phyloP scores from a whole-genome alignment of 1,284 basidiomycete species.

The Tetrapyrgos nigripes region DNA sequence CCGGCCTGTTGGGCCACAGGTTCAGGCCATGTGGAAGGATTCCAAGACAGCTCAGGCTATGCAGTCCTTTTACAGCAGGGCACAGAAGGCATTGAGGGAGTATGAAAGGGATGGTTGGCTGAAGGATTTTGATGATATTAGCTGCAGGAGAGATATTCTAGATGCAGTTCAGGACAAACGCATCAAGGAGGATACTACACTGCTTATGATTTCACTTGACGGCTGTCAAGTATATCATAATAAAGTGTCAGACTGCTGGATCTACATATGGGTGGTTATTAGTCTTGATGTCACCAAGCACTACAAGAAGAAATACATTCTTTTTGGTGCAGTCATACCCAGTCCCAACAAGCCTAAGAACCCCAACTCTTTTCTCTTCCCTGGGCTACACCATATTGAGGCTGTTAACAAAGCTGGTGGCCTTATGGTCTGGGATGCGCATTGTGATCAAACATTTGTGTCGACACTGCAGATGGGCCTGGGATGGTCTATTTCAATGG shows the following conservation, averaged over 20 bases:
- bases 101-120: background rate
- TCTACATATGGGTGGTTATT: constrained; percentile 27
- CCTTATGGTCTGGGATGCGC: constrained; percentile 16
- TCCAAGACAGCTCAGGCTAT: constrained; percentile 11
- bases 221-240: constrained; percentile 27
- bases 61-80: constrained; percentile 8
- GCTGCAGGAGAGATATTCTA: constrained; percentile 19
- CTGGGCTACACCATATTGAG: constrained; percentile 30
- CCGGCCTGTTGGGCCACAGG: constrained; percentile 22
- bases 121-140: constrained; percentile 17
- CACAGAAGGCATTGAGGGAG: background rate
- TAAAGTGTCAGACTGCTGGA: constrained; percentile 28
- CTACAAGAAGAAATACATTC: constrained; percentile 29
- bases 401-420: constrained; percentile 27
- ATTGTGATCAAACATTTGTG: background rate
- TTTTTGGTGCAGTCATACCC: constrained; percentile 33
- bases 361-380: constrained; percentile 31
- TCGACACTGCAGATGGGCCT: constrained; percentile 34
- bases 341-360: constrained; percentile 38
- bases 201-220: constrained; percentile 26
- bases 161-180: constrained; percentile 8
- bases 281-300: constrained; percentile 23
- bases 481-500: constrained; percentile 37
- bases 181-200: constrained; percentile 14
- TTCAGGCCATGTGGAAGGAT: constrained; percentile 21